A percentile compares a stretch with the other conserved stretches of the same genome.
phyloP scores from a whole-genome alignment of 208 protist species.

The Trypanosomatidae sp. region DNA sequence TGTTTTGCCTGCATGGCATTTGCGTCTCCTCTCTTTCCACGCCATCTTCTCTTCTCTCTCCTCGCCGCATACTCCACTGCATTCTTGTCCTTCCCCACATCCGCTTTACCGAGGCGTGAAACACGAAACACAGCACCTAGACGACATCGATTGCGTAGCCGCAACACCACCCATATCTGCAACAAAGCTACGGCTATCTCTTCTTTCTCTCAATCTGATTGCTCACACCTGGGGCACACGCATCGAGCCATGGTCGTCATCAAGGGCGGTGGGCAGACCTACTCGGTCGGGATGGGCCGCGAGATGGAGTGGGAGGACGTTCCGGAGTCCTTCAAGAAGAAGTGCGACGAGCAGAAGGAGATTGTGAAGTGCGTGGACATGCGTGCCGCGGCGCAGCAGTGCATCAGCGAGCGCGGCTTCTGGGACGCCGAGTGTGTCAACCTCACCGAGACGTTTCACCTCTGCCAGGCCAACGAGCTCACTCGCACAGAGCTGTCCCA shows the following conservation, averaged over 20 bases:
- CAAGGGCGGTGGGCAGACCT: constrained; percentile 78
- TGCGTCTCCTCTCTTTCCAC: too few species aligned
- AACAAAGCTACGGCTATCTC: too few species aligned
- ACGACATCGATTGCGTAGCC: too few species aligned
- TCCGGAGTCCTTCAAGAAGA: constrained; percentile 70
- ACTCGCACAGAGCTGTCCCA: constrained; percentile 40
- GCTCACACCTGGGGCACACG: too few species aligned
- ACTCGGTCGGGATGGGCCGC: constrained; percentile 69
- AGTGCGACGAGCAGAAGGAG: constrained; percentile 58
- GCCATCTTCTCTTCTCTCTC: too few species aligned
- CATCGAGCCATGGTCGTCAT: constrained; percentile 87
- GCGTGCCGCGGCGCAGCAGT: constrained; percentile 62
- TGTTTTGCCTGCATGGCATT: too few species aligned
- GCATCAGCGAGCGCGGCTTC: constrained; percentile 73
- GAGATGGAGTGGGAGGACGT: constrained; percentile 83
- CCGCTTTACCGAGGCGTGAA: too few species aligned
- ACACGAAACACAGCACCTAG: too few species aligned
- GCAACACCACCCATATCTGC: too few species aligned
- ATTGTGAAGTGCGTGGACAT: constrained; percentile 67
- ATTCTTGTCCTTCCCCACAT: too few species aligned
- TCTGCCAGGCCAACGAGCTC: constrained; percentile 72
- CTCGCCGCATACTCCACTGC: too few species aligned
- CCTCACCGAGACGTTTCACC: constrained; percentile 73
- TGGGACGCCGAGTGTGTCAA: constrained; percentile 60
- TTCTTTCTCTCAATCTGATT: too few species aligned